Evolutionary conservation across 768 basidiomycete genomes (phyloP).

Genomic region (Lactarius deliciosus): DNA sequence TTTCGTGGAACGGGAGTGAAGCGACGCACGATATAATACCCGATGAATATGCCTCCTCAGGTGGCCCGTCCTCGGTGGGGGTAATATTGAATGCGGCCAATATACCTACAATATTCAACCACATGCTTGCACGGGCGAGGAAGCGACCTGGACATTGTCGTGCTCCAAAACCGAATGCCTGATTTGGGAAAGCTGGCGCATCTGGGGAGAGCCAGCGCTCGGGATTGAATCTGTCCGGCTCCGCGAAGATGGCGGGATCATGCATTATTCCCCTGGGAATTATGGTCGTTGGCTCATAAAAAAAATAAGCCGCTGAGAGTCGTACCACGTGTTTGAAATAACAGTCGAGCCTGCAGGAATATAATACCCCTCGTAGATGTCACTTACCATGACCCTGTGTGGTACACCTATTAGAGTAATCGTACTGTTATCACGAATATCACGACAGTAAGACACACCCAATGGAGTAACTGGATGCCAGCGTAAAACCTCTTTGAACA

Average conservation of each 20-base stretch:
- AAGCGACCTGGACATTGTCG: neutral
- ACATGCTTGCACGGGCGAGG: neutral
- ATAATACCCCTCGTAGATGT: neutral
- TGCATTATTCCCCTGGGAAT: neutral
- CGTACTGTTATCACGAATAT: no score
- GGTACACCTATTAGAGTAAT: neutral
- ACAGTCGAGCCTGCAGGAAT: neutral
- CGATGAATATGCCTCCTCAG: neutral
- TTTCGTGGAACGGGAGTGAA: neutral
- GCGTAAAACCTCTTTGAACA: neutral
- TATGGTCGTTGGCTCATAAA: neutral
- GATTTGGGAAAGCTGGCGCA: neutral
- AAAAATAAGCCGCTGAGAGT: no score
- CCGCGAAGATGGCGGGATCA: no score
- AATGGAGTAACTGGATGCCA: neutral
- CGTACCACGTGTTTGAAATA: neutral
- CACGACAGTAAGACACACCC: neutral
- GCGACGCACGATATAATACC: neutral
- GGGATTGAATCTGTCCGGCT: no score
- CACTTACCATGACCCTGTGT: neutral
- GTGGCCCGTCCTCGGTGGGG: neutral
- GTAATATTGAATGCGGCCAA: neutral
- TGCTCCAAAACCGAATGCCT: neutral
- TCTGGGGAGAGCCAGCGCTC: neutral
- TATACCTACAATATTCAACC: neutral